A percentile compares a stretch with the other conserved stretches of the same genome.
Conservation (phyloP, 352 stramenopile species). For the Achlya hypogyna region DNA sequence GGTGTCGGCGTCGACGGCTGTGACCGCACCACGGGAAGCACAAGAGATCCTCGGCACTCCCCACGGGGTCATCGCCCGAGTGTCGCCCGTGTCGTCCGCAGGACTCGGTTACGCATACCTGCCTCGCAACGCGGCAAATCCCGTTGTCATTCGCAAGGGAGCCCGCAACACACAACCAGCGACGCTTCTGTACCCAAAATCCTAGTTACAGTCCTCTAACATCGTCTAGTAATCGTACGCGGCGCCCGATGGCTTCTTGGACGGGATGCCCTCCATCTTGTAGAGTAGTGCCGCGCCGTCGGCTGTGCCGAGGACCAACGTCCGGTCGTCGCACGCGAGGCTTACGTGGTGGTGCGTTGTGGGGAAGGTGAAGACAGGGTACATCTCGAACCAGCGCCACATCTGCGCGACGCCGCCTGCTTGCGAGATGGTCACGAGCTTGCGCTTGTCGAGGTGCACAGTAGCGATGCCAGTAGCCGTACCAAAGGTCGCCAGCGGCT, state of each 20-base stretch:
- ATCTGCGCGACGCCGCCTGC: slow-evolving; percentile 69
- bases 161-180: neutral
- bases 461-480: slow-evolving; percentile 52
- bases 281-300: slow-evolving; percentile 24
- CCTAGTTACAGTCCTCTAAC: neutral
- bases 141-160: too few relatives aligned
- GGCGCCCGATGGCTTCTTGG: neutral
- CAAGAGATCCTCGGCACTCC: neutral
- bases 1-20: too few relatives aligned
- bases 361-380: slow-evolving; percentile 67
- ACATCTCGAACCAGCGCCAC: slow-evolving; percentile 78
- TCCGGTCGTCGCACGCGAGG: slow-evolving; percentile 57
- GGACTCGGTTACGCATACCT: too few relatives aligned
- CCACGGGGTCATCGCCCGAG: neutral
- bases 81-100: neutral
- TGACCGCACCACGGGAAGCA: neutral
- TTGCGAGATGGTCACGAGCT: slow-evolving; percentile 71
- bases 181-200: neutral
- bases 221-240: slow-evolving; percentile 18
- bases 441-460: slow-evolving; percentile 80
- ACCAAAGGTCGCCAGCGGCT: slow-evolving; percentile 78
- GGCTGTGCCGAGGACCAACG: slow-evolving; percentile 71
- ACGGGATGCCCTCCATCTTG: slow-evolving; percentile 11
- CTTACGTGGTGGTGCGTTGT: slow-evolving; percentile 51
- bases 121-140: too few relatives aligned